These are phyloP conservation scores for Colletotrichum gloeosporioides DNA, from an alignment of 2,329 filamentous ascomycete genomes.

Conservation along the genomic window DNA sequence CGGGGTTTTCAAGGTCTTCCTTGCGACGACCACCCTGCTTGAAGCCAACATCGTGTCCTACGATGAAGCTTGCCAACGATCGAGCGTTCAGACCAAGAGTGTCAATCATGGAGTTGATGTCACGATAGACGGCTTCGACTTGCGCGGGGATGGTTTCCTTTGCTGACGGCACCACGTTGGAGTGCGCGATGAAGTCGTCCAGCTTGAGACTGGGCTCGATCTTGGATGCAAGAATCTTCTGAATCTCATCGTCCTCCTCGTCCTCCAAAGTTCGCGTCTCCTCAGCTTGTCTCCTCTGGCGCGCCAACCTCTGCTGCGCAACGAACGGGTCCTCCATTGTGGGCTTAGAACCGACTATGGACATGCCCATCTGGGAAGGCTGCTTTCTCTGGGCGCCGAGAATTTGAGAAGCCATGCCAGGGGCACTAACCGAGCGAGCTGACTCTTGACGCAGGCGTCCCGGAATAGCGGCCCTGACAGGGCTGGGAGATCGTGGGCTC, in stretches of 20 bases:
- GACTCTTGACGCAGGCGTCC: conserved; percentile 54
- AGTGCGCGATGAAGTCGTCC: conserved; percentile 71
- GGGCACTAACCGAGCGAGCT: conserved; percentile 64
- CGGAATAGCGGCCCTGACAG: conserved; percentile 65
- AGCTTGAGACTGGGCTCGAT: conserved; percentile 66
- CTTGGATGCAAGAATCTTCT: conserved; percentile 64
- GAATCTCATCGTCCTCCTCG: conserved; percentile 73
- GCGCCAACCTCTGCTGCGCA: conserved; percentile 55
- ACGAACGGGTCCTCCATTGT: conserved; percentile 51
- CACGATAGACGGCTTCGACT: conserved; percentile 73
- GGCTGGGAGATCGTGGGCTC: conserved; percentile 77
- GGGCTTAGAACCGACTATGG: conserved; percentile 43
- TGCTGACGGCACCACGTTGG: conserved; percentile 57
- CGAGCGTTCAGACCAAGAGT: conserved; percentile 83
- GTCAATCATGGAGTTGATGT: conserved; percentile 94
- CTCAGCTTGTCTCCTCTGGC: conserved; percentile 61
- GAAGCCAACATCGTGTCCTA: conserved; percentile 66
- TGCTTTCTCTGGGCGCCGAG: conserved; percentile 45
- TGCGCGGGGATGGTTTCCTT: conserved; percentile 65
- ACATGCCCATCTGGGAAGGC: conserved; percentile 40
- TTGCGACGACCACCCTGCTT: conserved; percentile 61
- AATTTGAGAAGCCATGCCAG: conserved; percentile 62
- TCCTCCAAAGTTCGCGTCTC: conserved; percentile 65
- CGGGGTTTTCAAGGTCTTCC: conserved; percentile 71
- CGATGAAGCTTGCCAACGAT: conserved; percentile 69